A percentile compares a stretch with the other conserved stretches of the same genome.
phyloP scores from a whole-genome alignment of 306 rosid species.

The Citrullus mucosospermus region DNA sequence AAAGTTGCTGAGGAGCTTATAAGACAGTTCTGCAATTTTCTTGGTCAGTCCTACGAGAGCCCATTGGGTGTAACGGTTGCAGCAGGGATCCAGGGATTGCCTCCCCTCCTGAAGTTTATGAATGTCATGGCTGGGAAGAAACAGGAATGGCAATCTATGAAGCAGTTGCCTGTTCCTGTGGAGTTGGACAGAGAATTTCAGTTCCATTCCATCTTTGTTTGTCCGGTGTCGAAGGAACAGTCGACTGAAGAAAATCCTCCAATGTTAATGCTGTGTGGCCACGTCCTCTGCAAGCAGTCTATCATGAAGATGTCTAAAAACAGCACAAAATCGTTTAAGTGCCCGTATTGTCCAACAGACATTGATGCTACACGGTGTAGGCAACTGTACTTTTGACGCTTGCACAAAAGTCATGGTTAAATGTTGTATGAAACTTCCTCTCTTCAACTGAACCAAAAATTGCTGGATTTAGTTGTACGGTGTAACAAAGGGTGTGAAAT shows the following conservation, averaged over 20 bases:
- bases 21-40: conserved; percentile 76
- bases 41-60: conserved; percentile 68
- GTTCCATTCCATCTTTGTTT: conserved; percentile 87
- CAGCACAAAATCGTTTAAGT: conserved; percentile 58
- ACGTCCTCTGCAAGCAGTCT: conserved; percentile 90
- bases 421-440: conserved; percentile 15
- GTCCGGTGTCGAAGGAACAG: conserved; percentile 93
- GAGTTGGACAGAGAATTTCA: conserved; percentile 69
- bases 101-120: conserved; percentile 68
- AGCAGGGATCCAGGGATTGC: conserved; percentile 71
- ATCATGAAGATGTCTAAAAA: conserved; percentile 88
- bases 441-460: conserved; percentile 20
- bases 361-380: conserved; percentile 45
- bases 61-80: conserved; percentile 70
- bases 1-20: conserved; percentile 53
- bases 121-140: conserved; percentile 76
- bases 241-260: conserved; percentile 84
- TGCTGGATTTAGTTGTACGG: conserved; percentile 21
- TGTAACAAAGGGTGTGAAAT: conserved; percentile 19
- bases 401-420: background rate
- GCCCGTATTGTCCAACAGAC: conserved; percentile 78
- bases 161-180: conserved; percentile 74
- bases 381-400: conserved; percentile 45
- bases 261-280: conserved; percentile 83
- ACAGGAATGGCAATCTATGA: conserved; percentile 82